These are phyloP conservation scores for Beauveria bassiana DNA, from an alignment of 2,329 filamentous ascomycete genomes.

Conservation along the genomic window DNA sequence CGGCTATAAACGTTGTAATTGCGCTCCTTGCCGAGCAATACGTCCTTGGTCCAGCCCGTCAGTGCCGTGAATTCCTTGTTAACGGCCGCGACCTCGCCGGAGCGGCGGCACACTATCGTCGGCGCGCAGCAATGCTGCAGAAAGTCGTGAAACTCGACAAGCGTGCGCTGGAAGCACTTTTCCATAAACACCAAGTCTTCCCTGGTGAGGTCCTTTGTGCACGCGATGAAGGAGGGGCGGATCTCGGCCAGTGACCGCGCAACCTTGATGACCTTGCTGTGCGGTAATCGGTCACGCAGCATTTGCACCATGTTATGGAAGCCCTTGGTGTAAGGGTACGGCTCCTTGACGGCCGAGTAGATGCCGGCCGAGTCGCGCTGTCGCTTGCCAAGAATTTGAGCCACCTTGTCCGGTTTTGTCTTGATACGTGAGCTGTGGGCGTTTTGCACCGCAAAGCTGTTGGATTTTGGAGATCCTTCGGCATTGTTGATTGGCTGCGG, in stretches of 20 bases:
- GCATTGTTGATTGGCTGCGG: conserved; percentile 48
- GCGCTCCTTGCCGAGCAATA: conserved; percentile 77
- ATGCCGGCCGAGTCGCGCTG: conserved; percentile 71
- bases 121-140: conserved; percentile 83
- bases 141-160: conserved; percentile 90
- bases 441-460: conserved; percentile 19
- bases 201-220: conserved; percentile 77
- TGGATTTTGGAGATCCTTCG: conserved; percentile 42
- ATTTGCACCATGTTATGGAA: conserved; percentile 84
- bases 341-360: conserved; percentile 82
- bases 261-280: conserved; percentile 71
- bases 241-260: conserved; percentile 84
- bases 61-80: conserved; percentile 96
- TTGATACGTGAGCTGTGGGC: conserved; percentile 30
- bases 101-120: conserved; percentile 83
- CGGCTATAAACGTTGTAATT: conserved; percentile 83
- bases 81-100: conserved; percentile 88
- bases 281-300: conserved; percentile 69
- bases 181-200: conserved; percentile 97
- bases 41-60: conserved; percentile 87
- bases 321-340: conserved; percentile 82
- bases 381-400: conserved; percentile 50
- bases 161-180: conserved; percentile 86
- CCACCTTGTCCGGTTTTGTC: conserved; percentile 33
- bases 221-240: conserved; percentile 86